These are phyloP conservation scores for Fusarium haematococcum DNA, from an alignment of 2,329 filamentous ascomycete species.

Conservation along the genomic window DNA sequence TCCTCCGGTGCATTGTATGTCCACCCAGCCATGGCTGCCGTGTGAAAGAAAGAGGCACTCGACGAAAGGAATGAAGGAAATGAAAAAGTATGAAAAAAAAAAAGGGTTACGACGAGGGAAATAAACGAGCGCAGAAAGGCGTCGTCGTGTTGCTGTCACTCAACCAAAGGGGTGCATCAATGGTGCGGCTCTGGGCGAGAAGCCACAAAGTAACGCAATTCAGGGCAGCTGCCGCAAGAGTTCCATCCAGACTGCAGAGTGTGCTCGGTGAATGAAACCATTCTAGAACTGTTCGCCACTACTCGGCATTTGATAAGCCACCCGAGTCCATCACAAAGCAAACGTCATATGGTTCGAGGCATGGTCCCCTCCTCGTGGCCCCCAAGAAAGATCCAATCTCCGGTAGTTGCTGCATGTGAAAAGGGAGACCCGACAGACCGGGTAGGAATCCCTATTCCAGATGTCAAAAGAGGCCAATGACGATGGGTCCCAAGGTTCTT, in stretches of 20 bases:
- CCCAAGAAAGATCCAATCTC: background rate
- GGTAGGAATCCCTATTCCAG: background rate
- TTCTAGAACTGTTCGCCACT: background rate
- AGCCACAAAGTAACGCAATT: background rate
- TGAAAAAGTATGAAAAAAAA: too few species aligned
- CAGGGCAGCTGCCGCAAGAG: background rate
- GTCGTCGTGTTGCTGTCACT: background rate
- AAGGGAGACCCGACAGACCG: background rate
- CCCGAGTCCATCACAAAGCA: background rate
- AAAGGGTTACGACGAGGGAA: background rate
- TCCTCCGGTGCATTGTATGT: conserved; percentile 20
- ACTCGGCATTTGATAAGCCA: background rate
- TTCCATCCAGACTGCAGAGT: background rate
- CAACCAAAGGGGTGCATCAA: background rate
- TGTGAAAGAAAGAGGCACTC: background rate
- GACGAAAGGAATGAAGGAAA: background rate
- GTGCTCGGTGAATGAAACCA: background rate
- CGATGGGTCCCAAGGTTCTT: background rate
- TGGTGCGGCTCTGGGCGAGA: background rate
- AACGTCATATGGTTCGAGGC: background rate
- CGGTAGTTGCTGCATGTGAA: background rate
- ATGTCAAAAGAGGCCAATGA: background rate
- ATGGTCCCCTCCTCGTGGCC: background rate
- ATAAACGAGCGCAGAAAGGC: background rate
- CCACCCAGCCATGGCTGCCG: conserved; percentile 26